Conservation (phyloP, 768 basidiomycete genomes). For the Calocybe indica region DNA sequence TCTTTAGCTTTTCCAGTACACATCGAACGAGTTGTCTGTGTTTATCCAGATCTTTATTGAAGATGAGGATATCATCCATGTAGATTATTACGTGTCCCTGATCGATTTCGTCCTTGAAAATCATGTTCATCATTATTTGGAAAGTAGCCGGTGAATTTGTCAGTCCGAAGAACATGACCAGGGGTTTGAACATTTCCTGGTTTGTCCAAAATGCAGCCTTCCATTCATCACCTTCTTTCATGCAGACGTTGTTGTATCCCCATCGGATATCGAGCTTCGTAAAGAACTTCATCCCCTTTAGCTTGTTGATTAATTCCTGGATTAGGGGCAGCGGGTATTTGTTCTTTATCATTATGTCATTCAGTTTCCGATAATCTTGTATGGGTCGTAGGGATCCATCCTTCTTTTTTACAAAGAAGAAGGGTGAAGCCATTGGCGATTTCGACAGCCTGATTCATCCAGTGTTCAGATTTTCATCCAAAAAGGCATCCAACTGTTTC, state of each 20-base stretch:
- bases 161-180: conserved; percentile 32
- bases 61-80: conserved; percentile 35
- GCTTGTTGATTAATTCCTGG: conserved; percentile 17
- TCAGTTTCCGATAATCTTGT: conserved; percentile 24
- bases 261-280: conserved; percentile 31
- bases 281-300: conserved; percentile 18
- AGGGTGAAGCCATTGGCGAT: conserved; percentile 14
- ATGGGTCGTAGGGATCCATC: conserved; percentile 17
- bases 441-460: conserved; percentile 17
- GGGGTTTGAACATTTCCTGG: conserved; percentile 27
- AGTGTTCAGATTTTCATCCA: conserved; percentile 20
- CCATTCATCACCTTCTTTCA: conserved; percentile 34
- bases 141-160: conserved; percentile 26
- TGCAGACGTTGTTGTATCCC: conserved; percentile 29
- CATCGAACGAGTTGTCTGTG: conserved; percentile 11
- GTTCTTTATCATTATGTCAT: conserved; percentile 24
- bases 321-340: conserved; percentile 25
- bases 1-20: conserved; percentile 15
- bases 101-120: conserved; percentile 21
- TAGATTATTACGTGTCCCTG: conserved; percentile 23
- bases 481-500: conserved; percentile 16
- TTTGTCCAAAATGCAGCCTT: conserved; percentile 33
- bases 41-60: conserved; percentile 15
- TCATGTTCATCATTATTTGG: conserved; percentile 30
- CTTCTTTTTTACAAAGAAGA: conserved; percentile 22